Evolutionary conservation across 352 stramenopile genomes (phyloP).

Genomic region (Phytophthora pini): DNA sequence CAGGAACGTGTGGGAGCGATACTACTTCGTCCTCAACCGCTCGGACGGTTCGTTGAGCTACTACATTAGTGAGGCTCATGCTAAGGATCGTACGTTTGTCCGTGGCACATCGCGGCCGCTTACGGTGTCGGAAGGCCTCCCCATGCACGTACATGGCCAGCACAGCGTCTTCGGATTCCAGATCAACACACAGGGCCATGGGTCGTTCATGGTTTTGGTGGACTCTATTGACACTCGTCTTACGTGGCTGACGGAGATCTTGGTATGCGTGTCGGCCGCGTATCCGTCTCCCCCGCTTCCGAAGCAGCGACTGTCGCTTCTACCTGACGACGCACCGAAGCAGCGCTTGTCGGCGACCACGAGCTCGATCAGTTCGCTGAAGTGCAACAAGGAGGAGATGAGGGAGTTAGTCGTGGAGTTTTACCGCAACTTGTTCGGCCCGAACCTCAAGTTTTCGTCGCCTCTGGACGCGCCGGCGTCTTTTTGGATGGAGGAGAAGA

Average conservation of each 20-base stretch:
- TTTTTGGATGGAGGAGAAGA: constrained; percentile 89
- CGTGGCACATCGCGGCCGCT: constrained; percentile 77
- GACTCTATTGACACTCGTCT: constrained; percentile 87
- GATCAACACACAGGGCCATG: constrained; percentile 88
- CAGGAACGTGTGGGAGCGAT: constrained; percentile 84
- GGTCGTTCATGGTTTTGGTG: constrained; percentile 85
- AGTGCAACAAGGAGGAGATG: constrained; percentile 75
- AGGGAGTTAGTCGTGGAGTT: constrained; percentile 80
- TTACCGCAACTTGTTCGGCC: constrained; percentile 82
- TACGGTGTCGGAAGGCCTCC: constrained; percentile 84
- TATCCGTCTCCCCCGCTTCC: constrained; percentile 42
- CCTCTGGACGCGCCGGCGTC: constrained; percentile 76
- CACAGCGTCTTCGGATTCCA: constrained; percentile 84
- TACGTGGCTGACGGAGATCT: constrained; percentile 83
- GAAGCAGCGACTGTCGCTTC: constrained; percentile 64
- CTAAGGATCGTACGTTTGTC: constrained; percentile 86
- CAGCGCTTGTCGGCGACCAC: constrained; percentile 41
- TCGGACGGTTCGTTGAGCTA: constrained; percentile 79
- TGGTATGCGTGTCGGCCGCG: constrained; percentile 64
- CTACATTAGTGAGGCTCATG: constrained; percentile 87
- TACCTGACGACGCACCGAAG: constrained; percentile 51
- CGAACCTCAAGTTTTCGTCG: constrained; percentile 81
- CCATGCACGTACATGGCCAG: constrained; percentile 71
- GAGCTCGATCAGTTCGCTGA: constrained; percentile 41
- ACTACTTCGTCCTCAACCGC: constrained; percentile 87